Evolutionary conservation across 2,329 filamentous ascomycete species (phyloP).

Genomic region (Fusarium udum): DNA sequence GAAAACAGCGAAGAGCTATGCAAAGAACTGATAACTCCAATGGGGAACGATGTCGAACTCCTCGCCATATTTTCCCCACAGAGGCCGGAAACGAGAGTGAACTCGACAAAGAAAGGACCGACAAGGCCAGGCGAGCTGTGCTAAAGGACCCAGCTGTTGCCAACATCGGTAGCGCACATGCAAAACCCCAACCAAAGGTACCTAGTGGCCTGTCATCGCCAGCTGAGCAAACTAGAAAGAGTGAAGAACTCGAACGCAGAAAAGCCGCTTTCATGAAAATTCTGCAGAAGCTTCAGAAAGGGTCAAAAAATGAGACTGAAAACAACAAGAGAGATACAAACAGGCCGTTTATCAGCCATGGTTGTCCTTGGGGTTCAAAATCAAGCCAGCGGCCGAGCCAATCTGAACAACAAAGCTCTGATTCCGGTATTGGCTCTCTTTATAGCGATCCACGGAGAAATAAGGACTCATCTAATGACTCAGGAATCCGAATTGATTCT

Average conservation of each 20-base stretch:
- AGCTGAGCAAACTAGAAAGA: background rate
- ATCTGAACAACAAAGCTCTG: background rate
- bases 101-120: background rate
- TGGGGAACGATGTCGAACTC: slow-evolving; percentile 1
- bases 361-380: background rate
- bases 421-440: slow-evolving; percentile 11
- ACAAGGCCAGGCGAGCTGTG: slow-evolving; percentile 27
- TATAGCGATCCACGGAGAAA: background rate
- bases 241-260: slow-evolving; percentile 16
- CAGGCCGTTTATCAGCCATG: background rate
- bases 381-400: background rate
- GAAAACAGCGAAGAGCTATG: background rate
- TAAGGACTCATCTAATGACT: slow-evolving; percentile 32
- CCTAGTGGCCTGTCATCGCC: background rate
- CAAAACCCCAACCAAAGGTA: background rate
- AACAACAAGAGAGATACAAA: background rate
- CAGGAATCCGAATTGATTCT: slow-evolving; percentile 21
- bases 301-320: background rate
- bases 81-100: background rate
- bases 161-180: slow-evolving; percentile 3
- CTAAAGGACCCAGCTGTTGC: slow-evolving; percentile 31
- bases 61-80: background rate
- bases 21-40: slow-evolving; percentile 7
- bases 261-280: slow-evolving; percentile 43
- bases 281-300: slow-evolving; percentile 41